Evolutionary conservation across 1,284 basidiomycete genomes (phyloP).

Genomic region (Trichosporon coremiiforme): DNA sequence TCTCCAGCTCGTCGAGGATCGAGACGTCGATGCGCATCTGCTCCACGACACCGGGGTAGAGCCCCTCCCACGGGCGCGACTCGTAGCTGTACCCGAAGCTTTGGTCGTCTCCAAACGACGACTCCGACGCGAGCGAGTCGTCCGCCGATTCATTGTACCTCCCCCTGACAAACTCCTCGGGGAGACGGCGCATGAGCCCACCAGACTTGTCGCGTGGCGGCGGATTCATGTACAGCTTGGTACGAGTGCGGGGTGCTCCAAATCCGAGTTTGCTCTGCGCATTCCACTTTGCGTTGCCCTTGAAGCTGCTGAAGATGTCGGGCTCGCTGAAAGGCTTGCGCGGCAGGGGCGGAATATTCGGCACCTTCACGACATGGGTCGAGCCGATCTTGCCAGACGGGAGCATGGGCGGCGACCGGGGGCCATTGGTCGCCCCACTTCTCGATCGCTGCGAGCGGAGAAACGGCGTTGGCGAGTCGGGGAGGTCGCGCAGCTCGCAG

Average conservation of each 20-base stretch:
- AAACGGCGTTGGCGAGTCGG: not conserved
- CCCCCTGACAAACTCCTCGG: not conserved
- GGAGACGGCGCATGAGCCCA: not conserved
- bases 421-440: not conserved
- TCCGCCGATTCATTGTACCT: not conserved
- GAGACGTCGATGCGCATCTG: not conserved
- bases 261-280: not conserved
- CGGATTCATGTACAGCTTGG: not conserved
- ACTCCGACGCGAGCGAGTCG: not conserved
- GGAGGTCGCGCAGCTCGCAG: not conserved
- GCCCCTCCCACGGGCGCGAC: not conserved
- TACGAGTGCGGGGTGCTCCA: not conserved
- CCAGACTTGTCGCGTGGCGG: conserved; percentile 1
- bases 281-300: not conserved
- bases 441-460: not conserved
- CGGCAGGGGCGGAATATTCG: not conserved
- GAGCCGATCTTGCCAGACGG: not conserved
- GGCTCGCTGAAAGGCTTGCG: conserved; percentile 16
- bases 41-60: conserved; percentile 1
- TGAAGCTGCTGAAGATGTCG: conserved; percentile 15
- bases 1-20: conserved; percentile 8
- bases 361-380: not conserved
- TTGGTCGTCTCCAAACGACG: not conserved
- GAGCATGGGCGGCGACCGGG: not conserved
- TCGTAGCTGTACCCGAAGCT: not conserved